Conservation (phyloP, 371 early-diverging fungal genomes). For the Mucor lusitanicus region DNA sequence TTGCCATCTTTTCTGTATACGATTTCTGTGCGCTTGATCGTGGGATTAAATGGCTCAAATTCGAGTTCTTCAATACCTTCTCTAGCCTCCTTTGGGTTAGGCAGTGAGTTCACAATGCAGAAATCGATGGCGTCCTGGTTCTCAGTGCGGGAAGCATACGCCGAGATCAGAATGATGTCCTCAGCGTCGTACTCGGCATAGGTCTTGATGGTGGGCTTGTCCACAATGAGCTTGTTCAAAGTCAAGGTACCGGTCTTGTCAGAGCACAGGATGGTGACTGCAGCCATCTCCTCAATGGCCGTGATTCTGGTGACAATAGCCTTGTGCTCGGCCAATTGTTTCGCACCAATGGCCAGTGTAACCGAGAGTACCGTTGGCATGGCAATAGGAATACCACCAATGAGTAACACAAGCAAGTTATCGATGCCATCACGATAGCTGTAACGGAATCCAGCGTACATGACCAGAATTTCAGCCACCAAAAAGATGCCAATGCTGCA, state of each 20-base stretch:
- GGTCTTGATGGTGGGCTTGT: conserved; percentile 52
- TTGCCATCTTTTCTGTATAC: conserved; percentile 61
- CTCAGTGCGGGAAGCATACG: conserved; percentile 65
- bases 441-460: conserved; percentile 74
- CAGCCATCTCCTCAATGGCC: conserved; percentile 87
- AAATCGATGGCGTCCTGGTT: conserved; percentile 73
- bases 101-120: conserved; percentile 62
- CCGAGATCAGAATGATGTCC: conserved; percentile 53
- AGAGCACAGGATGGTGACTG: conserved; percentile 85
- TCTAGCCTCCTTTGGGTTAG: conserved; percentile 49
- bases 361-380: conserved; percentile 84
- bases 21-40: conserved; percentile 79
- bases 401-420: conserved; percentile 65
- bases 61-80: conserved; percentile 57
- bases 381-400: conserved; percentile 73
- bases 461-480: conserved; percentile 73
- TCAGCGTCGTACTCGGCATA: conserved; percentile 52
- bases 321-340: conserved; percentile 86
- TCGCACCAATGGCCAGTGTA: conserved; percentile 90
- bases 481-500: conserved; percentile 66
- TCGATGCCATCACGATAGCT: conserved; percentile 61
- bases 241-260: conserved; percentile 96
- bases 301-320: conserved; percentile 85
- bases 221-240: conserved; percentile 80
- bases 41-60: conserved; percentile 83